Conservation (phyloP, 208 protist species). For the Trypanosoma cruzi region DNA sequence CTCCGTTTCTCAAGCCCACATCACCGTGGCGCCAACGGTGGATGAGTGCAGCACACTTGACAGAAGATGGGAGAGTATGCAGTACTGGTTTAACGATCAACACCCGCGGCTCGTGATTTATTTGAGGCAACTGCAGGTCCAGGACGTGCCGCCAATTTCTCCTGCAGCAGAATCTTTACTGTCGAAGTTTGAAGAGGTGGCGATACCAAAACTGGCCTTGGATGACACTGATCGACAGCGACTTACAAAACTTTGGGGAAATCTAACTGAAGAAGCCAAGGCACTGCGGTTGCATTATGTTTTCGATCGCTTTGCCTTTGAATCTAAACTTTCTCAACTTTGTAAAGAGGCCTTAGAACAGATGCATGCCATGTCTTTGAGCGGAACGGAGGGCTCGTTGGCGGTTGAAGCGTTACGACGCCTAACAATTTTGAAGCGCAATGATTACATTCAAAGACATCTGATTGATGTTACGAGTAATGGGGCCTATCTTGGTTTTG, state of each 20-base stretch:
- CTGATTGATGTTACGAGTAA: conserved; percentile 53
- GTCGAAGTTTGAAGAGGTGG: conserved; percentile 48
- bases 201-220: conserved; percentile 41
- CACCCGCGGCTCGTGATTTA: conserved; percentile 65
- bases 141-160: conserved; percentile 56
- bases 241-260: conserved; percentile 43
- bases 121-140: conserved; percentile 46
- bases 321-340: conserved; percentile 28
- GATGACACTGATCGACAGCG: conserved; percentile 20
- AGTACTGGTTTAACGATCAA: conserved; percentile 72
- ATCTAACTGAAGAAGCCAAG: conserved; percentile 36
- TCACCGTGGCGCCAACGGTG: conserved; percentile 39
- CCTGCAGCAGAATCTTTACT: conserved; percentile 56
- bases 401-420: conserved; percentile 83
- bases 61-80: conserved; percentile 53
- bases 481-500: conserved; percentile 56
- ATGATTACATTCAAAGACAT: conserved; percentile 49
- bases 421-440: conserved; percentile 60
- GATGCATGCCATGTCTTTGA: conserved; percentile 27
- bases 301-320: conserved; percentile 60
- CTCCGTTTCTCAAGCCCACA: conserved; percentile 45
- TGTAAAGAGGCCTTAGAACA: conserved; percentile 17
- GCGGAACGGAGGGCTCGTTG: conserved; percentile 43
- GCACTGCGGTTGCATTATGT: conserved; percentile 36
- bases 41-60: conserved; percentile 48